phyloP scores from a whole-genome alignment of 139 green algal genomes.

The Micractinium conductrix region DNA sequence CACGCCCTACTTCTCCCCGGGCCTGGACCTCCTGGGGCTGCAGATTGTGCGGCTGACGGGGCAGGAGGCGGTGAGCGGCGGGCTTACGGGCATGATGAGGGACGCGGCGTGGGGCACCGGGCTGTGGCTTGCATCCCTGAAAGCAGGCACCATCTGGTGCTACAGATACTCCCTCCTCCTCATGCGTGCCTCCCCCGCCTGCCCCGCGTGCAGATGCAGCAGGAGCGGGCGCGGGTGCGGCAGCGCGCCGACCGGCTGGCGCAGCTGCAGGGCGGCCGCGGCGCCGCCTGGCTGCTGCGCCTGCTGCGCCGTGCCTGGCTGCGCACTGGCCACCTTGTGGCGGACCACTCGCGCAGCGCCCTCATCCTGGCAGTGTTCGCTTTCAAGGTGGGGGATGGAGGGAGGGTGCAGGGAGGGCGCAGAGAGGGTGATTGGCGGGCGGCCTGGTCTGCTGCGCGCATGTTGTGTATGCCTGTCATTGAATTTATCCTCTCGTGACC shows the following conservation, averaged over 20 bases:
- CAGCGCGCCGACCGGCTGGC: conserved; percentile 27
- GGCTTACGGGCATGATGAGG: neutral
- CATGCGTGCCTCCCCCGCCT: neutral
- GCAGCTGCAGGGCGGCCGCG: conserved; percentile 9
- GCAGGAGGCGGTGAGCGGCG: conserved; percentile 61
- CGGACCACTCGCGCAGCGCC: conserved; percentile 70
- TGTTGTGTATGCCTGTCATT: neutral
- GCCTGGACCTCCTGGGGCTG: conserved; percentile 67
- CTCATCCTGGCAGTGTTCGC: conserved; percentile 89
- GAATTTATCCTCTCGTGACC: too few relatives aligned
- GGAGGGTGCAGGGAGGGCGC: neutral
- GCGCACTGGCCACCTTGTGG: conserved; percentile 33
- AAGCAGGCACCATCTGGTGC: too few relatives aligned
- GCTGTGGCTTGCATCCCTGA: too few relatives aligned
- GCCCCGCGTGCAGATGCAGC: conserved; percentile 36
- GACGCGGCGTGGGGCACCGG: too few relatives aligned
- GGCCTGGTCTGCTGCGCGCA: too few relatives aligned
- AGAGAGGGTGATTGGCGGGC: too few relatives aligned
- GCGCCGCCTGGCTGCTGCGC: conserved; percentile 12
- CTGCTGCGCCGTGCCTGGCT: conserved; percentile 48
- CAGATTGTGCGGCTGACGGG: conserved; percentile 65
- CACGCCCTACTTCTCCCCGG: conserved; percentile 59
- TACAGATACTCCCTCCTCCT: too few relatives aligned
- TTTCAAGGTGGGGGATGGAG: conserved; percentile 76
- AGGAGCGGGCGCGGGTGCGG: conserved; percentile 44